Percentiles rank a stretch among this genome's conserved stretches.
phyloP scores from a whole-genome alignment of 208 protist genomes.

The Acanthamoeba triangularis region DNA sequence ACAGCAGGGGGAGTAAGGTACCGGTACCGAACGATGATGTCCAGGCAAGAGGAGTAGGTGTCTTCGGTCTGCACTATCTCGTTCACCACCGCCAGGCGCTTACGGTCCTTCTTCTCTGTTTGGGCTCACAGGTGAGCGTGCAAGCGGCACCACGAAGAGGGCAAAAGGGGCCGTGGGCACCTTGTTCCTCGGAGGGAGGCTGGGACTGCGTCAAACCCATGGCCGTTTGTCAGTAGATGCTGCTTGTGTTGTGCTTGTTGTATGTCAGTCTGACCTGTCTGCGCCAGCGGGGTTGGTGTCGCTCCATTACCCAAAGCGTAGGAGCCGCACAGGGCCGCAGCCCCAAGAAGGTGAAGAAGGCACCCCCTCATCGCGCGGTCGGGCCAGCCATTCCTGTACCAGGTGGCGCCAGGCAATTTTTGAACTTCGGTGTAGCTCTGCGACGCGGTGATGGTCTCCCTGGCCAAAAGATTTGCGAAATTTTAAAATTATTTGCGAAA shows the following conservation, averaged over 20 bases:
- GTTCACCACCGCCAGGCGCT: conserved; percentile 22
- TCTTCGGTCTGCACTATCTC: conserved; percentile 61
- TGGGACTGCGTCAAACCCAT: conserved; percentile 32
- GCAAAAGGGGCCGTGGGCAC: neutral
- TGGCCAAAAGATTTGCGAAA: no score
- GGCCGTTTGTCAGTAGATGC: neutral
- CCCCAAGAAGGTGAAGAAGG: no score
- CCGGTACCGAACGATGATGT: conserved; percentile 32
- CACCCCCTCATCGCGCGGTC: no score
- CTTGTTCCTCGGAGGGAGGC: neutral
- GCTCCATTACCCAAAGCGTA: neutral
- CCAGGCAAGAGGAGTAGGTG: conserved; percentile 31
- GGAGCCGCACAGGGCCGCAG: no score
- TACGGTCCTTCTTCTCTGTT: conserved; percentile 52
- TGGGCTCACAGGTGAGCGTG: no score
- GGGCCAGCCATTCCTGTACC: no score
- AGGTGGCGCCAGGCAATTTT: no score
- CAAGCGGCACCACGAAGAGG: neutral
- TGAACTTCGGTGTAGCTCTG: no score
- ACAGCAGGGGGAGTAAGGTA: neutral
- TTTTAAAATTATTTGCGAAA: no score
- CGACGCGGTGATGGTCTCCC: no score
- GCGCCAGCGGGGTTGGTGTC: neutral
- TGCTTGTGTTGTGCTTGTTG: neutral
- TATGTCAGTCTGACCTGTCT: neutral